phyloP scores from a whole-genome alignment of 148 eudicot genomes.

The Chenopodium suecicum region DNA sequence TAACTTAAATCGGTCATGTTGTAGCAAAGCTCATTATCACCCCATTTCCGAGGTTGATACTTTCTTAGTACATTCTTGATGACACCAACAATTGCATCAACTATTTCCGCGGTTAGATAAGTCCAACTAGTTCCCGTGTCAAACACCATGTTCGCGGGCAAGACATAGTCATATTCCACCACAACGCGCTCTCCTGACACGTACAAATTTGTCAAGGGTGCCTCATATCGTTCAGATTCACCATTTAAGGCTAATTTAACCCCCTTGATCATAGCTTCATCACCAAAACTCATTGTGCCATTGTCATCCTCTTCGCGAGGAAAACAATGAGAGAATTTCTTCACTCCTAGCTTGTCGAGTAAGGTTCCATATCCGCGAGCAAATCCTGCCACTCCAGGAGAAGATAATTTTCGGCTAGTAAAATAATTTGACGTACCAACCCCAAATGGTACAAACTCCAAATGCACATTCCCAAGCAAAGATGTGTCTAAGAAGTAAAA shows the following conservation, averaged over 20 bases:
- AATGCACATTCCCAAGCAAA: background rate
- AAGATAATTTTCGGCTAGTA: background rate
- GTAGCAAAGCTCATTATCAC: conserved; percentile 2
- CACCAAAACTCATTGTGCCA: background rate
- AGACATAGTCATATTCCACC: background rate
- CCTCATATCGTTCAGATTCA: background rate
- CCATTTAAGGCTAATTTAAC: background rate
- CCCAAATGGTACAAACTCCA: conserved; percentile 6
- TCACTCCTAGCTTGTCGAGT: background rate
- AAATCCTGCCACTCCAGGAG: conserved; percentile 7
- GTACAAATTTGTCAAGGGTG: background rate
- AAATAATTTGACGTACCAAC: background rate
- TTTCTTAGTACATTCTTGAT: background rate
- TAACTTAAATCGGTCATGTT: background rate
- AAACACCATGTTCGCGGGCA: background rate
- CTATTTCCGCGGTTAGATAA: background rate
- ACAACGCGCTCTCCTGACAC: background rate
- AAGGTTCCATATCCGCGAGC: background rate
- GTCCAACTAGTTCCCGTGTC: background rate
- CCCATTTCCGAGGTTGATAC: background rate
- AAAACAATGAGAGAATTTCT: conserved; percentile 10
- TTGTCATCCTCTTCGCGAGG: background rate
- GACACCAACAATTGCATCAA: background rate
- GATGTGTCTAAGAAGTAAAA: background rate
- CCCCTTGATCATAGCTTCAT: background rate